Conservation (phyloP, 495 filamentous ascomycete genomes). For the Lindgomyces ingoldianus region DNA sequence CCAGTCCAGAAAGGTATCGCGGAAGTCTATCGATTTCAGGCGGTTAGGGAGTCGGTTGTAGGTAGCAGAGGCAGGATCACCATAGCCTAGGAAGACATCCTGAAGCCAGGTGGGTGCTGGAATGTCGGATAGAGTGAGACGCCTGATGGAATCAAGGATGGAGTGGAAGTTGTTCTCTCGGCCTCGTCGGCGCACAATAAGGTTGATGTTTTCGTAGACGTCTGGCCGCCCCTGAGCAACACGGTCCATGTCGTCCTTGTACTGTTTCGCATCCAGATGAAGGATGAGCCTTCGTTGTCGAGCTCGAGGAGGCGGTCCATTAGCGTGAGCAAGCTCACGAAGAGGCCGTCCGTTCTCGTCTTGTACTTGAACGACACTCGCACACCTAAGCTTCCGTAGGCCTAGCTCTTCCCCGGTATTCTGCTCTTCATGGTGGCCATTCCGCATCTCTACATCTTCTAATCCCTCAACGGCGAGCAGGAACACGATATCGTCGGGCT, state of each 20-base stretch:
- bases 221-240: constrained; percentile 66
- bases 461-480: constrained; percentile 70
- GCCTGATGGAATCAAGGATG: constrained; percentile 86
- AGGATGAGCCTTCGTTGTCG: constrained; percentile 71
- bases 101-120: constrained; percentile 89
- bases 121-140: constrained; percentile 80
- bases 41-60: constrained; percentile 81
- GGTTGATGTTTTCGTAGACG: constrained; percentile 82
- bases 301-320: constrained; percentile 56
- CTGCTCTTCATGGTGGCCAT: constrained; percentile 52
- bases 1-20: constrained; percentile 95
- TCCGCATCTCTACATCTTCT: constrained; percentile 54
- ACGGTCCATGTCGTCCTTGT: constrained; percentile 72
- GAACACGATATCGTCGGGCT: constrained; percentile 87
- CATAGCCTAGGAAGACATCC: constrained; percentile 95
- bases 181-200: constrained; percentile 79
- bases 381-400: constrained; percentile 72
- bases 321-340: constrained; percentile 58
- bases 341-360: constrained; percentile 84
- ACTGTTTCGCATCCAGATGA: constrained; percentile 76
- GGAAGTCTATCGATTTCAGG: constrained; percentile 77
- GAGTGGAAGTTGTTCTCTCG: constrained; percentile 98
- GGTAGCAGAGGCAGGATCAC: constrained; percentile 82
- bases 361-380: constrained; percentile 82
- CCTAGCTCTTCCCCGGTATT: constrained; percentile 61